phyloP scores from a whole-genome alignment of 2,329 filamentous ascomycete species.

The Grosmannia penicillata region DNA sequence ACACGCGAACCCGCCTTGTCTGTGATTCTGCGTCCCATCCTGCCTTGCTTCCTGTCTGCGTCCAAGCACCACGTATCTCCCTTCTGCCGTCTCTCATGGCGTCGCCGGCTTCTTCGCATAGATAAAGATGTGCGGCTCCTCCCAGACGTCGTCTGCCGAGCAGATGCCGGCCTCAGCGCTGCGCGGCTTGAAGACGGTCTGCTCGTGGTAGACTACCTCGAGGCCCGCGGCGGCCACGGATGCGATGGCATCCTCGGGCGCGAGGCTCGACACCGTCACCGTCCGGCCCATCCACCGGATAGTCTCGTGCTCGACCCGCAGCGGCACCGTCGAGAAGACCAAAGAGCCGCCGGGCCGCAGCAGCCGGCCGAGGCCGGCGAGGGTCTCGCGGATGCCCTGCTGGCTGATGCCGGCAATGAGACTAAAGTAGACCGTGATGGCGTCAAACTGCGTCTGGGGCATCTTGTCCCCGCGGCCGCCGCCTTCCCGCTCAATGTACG shows the following conservation, averaged over 20 bases:
- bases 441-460: conserved; percentile 8
- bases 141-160: conserved; percentile 13
- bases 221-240: conserved; percentile 12
- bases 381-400: conserved; percentile 12
- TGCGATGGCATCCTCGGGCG: conserved; percentile 10
- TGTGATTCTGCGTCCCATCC: too few species aligned
- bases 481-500: conserved; percentile 7
- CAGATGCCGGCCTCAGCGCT: conserved; percentile 14
- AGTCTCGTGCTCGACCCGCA: conserved; percentile 10
- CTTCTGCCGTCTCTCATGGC: background rate
- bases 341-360: conserved; percentile 21
- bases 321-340: conserved; percentile 23
- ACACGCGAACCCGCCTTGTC: too few species aligned
- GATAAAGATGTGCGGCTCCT: conserved; percentile 16
- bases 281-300: conserved; percentile 15
- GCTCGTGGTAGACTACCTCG: conserved; percentile 7
- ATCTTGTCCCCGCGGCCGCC: background rate
- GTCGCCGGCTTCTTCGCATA: conserved; percentile 13
- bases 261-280: conserved; percentile 13
- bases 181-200: conserved; percentile 10
- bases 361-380: conserved; percentile 13
- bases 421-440: conserved; percentile 14
- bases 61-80: too few species aligned
- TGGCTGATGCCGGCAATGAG: conserved; percentile 15
- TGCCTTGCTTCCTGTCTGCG: too few species aligned